These are phyloP conservation scores for Hevea brasiliensis DNA, from an alignment of 345 rosid genomes.

Conservation along the genomic window DNA sequence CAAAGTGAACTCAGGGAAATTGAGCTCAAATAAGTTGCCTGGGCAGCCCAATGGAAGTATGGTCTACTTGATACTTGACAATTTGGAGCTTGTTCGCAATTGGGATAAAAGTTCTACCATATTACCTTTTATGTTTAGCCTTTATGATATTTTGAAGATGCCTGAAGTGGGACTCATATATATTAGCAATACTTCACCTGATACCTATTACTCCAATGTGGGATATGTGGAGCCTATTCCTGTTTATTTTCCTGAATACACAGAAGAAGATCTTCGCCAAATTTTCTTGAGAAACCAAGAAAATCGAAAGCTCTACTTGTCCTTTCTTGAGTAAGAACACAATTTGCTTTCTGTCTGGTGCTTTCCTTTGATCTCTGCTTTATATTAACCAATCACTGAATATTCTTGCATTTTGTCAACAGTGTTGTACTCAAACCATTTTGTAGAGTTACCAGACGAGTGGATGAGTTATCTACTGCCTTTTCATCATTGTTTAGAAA, in stretches of 20 bases:
- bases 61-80: conserved; percentile 70
- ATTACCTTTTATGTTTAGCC: conserved; percentile 63
- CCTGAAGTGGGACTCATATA: conserved; percentile 70
- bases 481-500: conserved; percentile 55
- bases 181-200: conserved; percentile 65
- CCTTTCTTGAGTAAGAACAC: conserved; percentile 77
- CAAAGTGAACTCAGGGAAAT: conserved; percentile 31
- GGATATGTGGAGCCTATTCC: conserved; percentile 68
- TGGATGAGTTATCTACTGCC: conserved; percentile 63
- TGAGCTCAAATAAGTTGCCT: conserved; percentile 26
- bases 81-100: conserved; percentile 62
- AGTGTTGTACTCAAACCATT: conserved; percentile 72
- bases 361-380: not conserved
- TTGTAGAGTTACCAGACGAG: conserved; percentile 64
- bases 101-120: conserved; percentile 73
- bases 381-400: conserved; percentile 8
- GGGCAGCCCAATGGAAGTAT: conserved; percentile 50
- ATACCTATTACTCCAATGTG: conserved; percentile 58
- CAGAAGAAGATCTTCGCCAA: conserved; percentile 67
- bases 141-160: conserved; percentile 59
- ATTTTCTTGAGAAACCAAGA: conserved; percentile 64
- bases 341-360: not conserved
- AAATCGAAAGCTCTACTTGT: conserved; percentile 60
- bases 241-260: conserved; percentile 69
- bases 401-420: conserved; percentile 33